Evolutionary conservation across 2,329 filamentous ascomycete species (phyloP).

Genomic region (Westerdykella ornata): DNA sequence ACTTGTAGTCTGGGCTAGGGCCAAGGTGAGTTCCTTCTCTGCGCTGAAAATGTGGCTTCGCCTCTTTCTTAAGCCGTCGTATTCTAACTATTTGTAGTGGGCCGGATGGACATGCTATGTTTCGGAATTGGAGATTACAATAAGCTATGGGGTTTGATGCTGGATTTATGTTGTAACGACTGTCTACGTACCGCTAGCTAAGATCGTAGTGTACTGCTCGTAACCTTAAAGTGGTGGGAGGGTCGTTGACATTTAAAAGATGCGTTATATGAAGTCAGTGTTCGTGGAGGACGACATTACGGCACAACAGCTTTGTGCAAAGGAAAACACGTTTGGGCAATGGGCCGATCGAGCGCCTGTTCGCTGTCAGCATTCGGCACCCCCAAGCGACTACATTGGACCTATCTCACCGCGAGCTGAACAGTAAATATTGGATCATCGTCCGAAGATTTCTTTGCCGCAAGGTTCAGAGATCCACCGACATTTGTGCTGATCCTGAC

Average conservation of each 20-base stretch:
- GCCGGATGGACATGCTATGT: background rate
- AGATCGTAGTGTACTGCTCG: too few species aligned
- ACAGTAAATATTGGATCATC: conserved; percentile 12
- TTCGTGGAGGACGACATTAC: too few species aligned
- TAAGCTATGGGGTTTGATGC: background rate
- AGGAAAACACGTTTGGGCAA: conserved; percentile 11
- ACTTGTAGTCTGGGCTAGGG: conserved; percentile 28
- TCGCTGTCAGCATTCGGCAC: background rate
- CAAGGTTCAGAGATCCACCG: conserved; percentile 9
- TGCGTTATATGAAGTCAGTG: too few species aligned
- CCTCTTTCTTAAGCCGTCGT: background rate
- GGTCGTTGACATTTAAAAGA: too few species aligned
- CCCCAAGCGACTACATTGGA: background rate
- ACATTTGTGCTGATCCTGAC: conserved; percentile 8
- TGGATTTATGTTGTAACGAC: too few species aligned
- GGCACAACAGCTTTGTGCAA: conserved; percentile 2
- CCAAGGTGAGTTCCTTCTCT: conserved; percentile 20
- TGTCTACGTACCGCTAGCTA: too few species aligned
- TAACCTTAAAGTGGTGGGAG: too few species aligned
- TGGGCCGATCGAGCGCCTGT: conserved; percentile 9
- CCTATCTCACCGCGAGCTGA: conserved; percentile 10
- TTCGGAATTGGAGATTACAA: background rate
- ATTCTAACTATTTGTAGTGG: background rate
- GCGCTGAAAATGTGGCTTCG: background rate
- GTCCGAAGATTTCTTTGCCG: conserved; percentile 7